Conservation (phyloP, 2,329 filamentous ascomycete genomes). For the Diaporthe vexans region DNA sequence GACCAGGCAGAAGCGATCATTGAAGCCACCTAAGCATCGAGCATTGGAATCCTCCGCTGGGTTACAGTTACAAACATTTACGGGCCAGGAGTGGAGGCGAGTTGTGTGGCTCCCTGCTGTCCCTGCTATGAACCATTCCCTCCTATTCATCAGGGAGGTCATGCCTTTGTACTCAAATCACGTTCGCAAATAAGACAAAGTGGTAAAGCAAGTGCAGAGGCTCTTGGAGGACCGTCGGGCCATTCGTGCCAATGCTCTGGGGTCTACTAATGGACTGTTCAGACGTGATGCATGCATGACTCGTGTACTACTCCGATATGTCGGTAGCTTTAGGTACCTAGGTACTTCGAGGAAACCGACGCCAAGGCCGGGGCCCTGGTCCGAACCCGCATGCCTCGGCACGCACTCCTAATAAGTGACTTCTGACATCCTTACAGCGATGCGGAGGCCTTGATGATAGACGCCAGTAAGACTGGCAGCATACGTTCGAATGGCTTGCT, state of each 20-base stretch:
- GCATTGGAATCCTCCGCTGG: constrained; percentile 9
- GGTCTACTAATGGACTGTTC: too few relatives aligned
- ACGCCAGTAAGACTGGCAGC: neutral
- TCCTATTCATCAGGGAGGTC: too few relatives aligned
- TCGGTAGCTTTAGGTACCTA: too few relatives aligned
- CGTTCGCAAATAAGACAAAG: too few relatives aligned
- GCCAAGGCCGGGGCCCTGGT: neutral
- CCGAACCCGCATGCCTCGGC: neutral
- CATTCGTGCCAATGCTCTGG: too few relatives aligned
- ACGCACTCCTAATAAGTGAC: neutral
- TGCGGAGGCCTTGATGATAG: neutral
- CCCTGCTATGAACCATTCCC: too few relatives aligned
- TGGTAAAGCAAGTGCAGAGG: too few relatives aligned
- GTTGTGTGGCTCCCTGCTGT: neutral
- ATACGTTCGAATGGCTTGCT: neutral
- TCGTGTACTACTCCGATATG: too few relatives aligned
- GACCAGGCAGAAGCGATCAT: neutral
- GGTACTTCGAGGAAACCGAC: too few relatives aligned
- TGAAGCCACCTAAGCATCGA: neutral
- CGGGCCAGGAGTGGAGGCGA: neutral
- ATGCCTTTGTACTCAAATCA: too few relatives aligned
- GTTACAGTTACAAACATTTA: neutral
- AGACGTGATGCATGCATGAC: too few relatives aligned
- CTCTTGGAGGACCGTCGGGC: too few relatives aligned
- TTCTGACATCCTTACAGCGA: neutral